These are phyloP conservation scores for Trypanosoma congolense DNA, from an alignment of 208 protist genomes.

Conservation along the genomic window DNA sequence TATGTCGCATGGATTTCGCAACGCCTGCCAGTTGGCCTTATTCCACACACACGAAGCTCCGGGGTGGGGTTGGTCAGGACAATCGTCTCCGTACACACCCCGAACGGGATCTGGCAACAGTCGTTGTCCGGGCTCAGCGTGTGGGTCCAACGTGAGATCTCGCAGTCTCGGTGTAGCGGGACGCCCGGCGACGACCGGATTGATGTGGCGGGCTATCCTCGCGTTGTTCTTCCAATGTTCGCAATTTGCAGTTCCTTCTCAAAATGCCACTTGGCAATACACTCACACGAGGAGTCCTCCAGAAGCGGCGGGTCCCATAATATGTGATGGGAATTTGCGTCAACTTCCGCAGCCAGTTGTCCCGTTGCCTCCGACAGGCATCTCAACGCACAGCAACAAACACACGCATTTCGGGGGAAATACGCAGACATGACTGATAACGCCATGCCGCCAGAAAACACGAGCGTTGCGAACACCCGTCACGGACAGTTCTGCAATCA, in stretches of 20 bases:
- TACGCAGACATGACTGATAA: not conserved
- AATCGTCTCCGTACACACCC: not conserved
- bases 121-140: slow-evolving; percentile 11
- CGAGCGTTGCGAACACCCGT: no score
- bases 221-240: not conserved
- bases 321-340: slow-evolving; percentile 8
- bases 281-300: not conserved
- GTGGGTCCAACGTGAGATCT: no score
- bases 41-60: slow-evolving; percentile 1
- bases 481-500: no score
- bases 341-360: not conserved
- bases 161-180: no score
- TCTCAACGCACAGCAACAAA: not conserved
- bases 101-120: slow-evolving; percentile 5
- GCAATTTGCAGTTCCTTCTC: slow-evolving; percentile 5
- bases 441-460: no score
- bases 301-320: not conserved
- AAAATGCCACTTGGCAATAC: slow-evolving; percentile 3
- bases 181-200: not conserved
- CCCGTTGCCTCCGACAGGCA: not conserved
- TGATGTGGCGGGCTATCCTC: not conserved
- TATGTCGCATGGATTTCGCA: not conserved
- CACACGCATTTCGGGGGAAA: not conserved
- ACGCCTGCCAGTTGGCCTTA: slow-evolving; percentile 9
- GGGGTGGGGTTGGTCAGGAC: not conserved